phyloP scores from a whole-genome alignment of 768 basidiomycete species.

The Daedaleopsis nitida region DNA sequence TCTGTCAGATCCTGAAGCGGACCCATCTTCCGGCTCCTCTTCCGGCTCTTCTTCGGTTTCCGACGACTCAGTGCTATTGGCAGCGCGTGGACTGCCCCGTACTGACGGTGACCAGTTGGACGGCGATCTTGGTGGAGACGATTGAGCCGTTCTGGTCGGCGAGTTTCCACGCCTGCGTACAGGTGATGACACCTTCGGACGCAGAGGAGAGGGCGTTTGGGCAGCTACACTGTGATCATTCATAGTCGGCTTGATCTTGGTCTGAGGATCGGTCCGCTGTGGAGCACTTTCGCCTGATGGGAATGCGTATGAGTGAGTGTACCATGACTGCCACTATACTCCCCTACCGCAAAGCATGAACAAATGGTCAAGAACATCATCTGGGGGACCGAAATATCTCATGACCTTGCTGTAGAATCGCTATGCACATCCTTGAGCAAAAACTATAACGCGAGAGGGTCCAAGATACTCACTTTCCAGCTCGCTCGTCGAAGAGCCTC shows the following conservation, averaged over 20 bases:
- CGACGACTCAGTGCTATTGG: neutral
- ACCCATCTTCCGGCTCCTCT: conserved; percentile 1
- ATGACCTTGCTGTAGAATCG: conserved; percentile 12
- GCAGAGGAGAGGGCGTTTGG: neutral
- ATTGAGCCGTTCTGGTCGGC: neutral
- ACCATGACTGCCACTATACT: neutral
- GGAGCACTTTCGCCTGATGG: neutral
- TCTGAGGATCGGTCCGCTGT: neutral
- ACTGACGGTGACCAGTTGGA: conserved; percentile 24
- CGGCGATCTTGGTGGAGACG: conserved; percentile 11
- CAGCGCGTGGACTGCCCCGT: conserved; percentile 2
- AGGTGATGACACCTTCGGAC: neutral
- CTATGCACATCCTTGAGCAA: neutral
- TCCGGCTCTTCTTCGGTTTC: conserved; percentile 12
- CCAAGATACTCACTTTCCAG: conserved; percentile 9
- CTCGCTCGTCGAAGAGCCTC: conserved; percentile 11
- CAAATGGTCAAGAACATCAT: conserved; percentile 8
- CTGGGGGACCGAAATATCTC: conserved; percentile 10
- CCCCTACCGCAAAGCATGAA: conserved; percentile 8
- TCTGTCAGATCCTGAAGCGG: neutral
- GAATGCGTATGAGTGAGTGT: neutral
- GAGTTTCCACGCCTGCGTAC: neutral
- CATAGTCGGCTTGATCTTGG: neutral
- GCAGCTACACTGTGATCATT: neutral
- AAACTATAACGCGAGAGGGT: neutral